Conservation (phyloP, 495 filamentous ascomycete genomes). For the Lichina pygmaea region DNA sequence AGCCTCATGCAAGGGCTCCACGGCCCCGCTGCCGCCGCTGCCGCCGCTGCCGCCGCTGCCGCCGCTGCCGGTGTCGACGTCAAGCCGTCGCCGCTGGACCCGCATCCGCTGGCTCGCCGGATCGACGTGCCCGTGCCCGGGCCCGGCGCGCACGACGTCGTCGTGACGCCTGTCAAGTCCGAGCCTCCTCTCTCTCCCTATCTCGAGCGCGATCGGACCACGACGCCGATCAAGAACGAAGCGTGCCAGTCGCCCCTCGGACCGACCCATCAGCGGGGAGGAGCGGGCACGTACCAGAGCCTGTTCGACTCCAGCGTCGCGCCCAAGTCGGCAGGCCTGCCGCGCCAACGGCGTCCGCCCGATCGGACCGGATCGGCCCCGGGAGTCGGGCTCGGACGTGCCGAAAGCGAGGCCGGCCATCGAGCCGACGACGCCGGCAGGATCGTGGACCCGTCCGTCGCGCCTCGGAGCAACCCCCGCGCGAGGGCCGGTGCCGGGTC, state of each 20-base stretch:
- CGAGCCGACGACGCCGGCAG: background rate
- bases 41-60: background rate
- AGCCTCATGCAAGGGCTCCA: background rate
- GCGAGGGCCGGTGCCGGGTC: background rate
- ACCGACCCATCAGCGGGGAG: background rate
- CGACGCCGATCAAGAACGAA: background rate
- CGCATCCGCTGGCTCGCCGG: background rate
- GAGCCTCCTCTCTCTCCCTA: background rate
- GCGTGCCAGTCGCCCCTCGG: background rate
- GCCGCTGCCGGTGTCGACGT: background rate
- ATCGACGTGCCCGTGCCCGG: background rate
- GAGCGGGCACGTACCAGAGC: background rate
- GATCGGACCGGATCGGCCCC: background rate
- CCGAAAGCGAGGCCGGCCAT: background rate
- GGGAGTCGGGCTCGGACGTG: background rate
- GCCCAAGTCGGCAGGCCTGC: background rate
- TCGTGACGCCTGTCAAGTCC: too few species aligned
- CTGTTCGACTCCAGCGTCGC: background rate
- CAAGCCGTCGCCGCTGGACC: background rate
- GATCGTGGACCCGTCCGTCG: background rate
- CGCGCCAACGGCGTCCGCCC: background rate
- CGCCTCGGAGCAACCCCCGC: background rate
- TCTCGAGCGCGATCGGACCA: background rate
- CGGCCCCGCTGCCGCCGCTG: background rate
- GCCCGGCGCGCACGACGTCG: background rate